These are phyloP conservation scores for Verbascum thapsus DNA, from an alignment of 257 asterid genomes.

Conservation along the genomic window DNA sequence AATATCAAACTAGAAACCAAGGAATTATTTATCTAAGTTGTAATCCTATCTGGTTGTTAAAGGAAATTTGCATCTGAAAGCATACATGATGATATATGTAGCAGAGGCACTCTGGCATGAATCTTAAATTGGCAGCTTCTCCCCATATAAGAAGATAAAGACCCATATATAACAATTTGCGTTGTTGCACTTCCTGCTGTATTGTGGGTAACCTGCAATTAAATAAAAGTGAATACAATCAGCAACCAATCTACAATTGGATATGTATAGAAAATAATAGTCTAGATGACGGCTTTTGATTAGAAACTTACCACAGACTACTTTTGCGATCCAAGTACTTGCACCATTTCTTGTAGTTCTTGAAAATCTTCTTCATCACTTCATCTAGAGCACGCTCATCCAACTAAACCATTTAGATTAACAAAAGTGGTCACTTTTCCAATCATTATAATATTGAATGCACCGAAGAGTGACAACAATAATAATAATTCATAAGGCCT, in stretches of 20 bases:
- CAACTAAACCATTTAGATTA: constrained; percentile 44
- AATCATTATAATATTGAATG: no score
- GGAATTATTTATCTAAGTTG: no score
- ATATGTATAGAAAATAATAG: constrained; percentile 5
- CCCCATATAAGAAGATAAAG: constrained; percentile 73
- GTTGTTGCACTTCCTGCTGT: constrained; percentile 56
- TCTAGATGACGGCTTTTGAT: constrained; percentile 10
- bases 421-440: constrained; percentile 11
- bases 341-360: constrained; percentile 86
- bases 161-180: constrained; percentile 59
- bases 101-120: constrained; percentile 72
- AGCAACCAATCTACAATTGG: constrained; percentile 12
- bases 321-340: constrained; percentile 75
- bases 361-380: constrained; percentile 73
- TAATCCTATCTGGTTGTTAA: neutral
- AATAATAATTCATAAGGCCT: constrained; percentile 7
- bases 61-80: constrained; percentile 22
- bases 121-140: constrained; percentile 62
- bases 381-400: constrained; percentile 79
- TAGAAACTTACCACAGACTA: constrained; percentile 59
- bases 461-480: constrained; percentile 5
- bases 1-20: neutral
- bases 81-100: constrained; percentile 63
- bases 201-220: constrained; percentile 49
- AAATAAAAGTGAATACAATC: constrained; percentile 8